These are phyloP conservation scores for Saccharomycopsis crataegensis DNA, from an alignment of 1,139 yeast genomes.

Conservation along the genomic window DNA sequence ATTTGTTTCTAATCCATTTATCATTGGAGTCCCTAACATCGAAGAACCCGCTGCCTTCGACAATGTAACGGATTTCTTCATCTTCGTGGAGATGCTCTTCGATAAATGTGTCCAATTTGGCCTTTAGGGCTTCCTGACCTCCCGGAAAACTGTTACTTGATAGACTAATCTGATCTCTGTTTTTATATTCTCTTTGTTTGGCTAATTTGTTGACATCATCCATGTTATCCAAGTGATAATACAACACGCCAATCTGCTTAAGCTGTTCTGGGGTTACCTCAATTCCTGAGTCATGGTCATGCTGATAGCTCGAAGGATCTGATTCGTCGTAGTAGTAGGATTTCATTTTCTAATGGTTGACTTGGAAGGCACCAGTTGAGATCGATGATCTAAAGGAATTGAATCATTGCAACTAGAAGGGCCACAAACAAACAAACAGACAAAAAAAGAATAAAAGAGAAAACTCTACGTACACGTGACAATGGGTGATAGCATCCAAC, in stretches of 20 bases:
- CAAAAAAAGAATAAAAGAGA: not conserved
- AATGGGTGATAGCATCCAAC: no score
- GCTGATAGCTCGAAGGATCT: constrained; percentile 58
- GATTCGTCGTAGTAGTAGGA: constrained; percentile 71
- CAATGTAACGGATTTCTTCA: constrained; percentile 86
- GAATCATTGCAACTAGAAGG: not conserved
- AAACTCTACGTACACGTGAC: not conserved
- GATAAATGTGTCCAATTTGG: constrained; percentile 65
- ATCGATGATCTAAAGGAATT: no score
- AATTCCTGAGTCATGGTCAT: constrained; percentile 65
- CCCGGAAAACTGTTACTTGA: constrained; percentile 58
- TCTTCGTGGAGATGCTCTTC: constrained; percentile 93
- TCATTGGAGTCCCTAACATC: constrained; percentile 70
- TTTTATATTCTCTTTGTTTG: constrained; percentile 60
- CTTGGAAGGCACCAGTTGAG: not conserved
- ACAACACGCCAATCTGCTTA: constrained; percentile 60
- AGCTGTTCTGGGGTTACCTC: constrained; percentile 44
- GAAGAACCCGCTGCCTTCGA: constrained; percentile 89
- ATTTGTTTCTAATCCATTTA: constrained; percentile 71
- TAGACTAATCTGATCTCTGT: constrained; percentile 66
- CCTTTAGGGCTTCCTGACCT: constrained; percentile 49
- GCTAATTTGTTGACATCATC: constrained; percentile 66
- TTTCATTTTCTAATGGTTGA: constrained; percentile 28
- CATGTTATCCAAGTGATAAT: constrained; percentile 43
- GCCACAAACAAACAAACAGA: not conserved